Evolutionary conservation across 2,329 filamentous ascomycete genomes (phyloP).

Genomic region (Fusarium pseudoanthophilum): DNA sequence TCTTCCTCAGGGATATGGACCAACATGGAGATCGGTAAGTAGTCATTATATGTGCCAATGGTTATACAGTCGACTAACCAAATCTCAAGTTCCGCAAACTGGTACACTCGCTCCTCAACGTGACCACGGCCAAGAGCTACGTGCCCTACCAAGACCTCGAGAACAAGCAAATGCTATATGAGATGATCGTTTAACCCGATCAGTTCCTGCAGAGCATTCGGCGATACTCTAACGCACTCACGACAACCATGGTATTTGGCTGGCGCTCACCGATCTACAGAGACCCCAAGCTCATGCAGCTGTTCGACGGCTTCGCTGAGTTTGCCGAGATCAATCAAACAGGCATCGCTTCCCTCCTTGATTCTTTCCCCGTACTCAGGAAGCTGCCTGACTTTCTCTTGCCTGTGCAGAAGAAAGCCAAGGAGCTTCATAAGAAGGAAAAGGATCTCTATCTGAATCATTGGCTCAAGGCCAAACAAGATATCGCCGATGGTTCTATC

Average conservation of each 20-base stretch:
- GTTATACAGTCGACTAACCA: fast-evolving
- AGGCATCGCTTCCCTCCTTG: neutral
- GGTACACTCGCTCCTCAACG: neutral
- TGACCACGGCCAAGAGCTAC: slow-evolving; percentile 3
- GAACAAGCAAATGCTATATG: slow-evolving; percentile 8
- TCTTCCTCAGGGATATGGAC: neutral
- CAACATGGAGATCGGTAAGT: slow-evolving; percentile 1
- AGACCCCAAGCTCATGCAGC: neutral
- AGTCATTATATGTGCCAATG: fast-evolving
- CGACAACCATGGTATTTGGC: slow-evolving; percentile 10
- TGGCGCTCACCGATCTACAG: slow-evolving; percentile 1
- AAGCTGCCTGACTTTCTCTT: neutral
- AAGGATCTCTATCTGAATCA: slow-evolving; percentile 1
- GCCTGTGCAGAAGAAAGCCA: neutral
- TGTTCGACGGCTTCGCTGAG: neutral
- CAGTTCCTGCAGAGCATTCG: neutral
- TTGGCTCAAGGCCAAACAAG: neutral
- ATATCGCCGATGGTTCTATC: slow-evolving; percentile 25
- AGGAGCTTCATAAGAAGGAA: slow-evolving; percentile 5
- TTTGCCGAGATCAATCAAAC: slow-evolving; percentile 12
- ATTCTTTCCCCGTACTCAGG: neutral
- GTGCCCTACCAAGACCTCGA: slow-evolving; percentile 1
- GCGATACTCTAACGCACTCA: slow-evolving; percentile 1
- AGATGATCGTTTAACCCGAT: neutral
- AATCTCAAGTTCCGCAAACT: neutral